Percentiles rank a stretch among this genome's conserved stretches.
phyloP scores from a whole-genome alignment of 805 yeast species.

The Tetrapisispora namnaoensis region DNA sequence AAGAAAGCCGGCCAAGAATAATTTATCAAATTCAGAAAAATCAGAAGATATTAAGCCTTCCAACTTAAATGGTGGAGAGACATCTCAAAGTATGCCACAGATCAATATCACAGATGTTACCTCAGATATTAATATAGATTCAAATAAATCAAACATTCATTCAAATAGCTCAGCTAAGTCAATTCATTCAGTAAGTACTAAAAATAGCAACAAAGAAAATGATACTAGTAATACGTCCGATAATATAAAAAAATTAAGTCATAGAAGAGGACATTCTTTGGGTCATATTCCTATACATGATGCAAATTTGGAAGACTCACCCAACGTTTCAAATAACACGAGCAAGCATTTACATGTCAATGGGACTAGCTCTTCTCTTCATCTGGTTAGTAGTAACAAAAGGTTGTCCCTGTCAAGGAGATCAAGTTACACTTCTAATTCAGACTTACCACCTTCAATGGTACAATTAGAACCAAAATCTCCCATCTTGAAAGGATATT shows the following conservation, averaged over 20 bases:
- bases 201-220: background rate
- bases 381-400: background rate
- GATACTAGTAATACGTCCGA: background rate
- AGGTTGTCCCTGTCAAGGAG: conserved; percentile 11
- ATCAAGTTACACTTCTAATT: conserved; percentile 26
- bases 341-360: background rate
- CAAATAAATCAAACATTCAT: background rate
- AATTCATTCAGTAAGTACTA: background rate
- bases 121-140: background rate
- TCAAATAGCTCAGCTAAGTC: background rate
- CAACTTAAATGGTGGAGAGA: background rate
- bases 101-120: background rate
- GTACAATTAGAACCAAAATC: conserved; percentile 59
- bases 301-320: background rate
- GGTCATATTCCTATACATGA: conserved; percentile 1
- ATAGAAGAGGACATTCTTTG: conserved; percentile 3
- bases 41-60: background rate
- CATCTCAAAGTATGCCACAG: background rate
- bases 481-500: conserved; percentile 50
- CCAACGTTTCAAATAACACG: background rate
- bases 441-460: conserved; percentile 58
- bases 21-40: background rate
- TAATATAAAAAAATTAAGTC: background rate
- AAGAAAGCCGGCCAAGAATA: background rate
- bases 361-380: background rate